These are phyloP conservation scores for Saccharomycopsis crataegensis DNA, from an alignment of 1,139 yeast genomes.

Conservation along the genomic window DNA sequence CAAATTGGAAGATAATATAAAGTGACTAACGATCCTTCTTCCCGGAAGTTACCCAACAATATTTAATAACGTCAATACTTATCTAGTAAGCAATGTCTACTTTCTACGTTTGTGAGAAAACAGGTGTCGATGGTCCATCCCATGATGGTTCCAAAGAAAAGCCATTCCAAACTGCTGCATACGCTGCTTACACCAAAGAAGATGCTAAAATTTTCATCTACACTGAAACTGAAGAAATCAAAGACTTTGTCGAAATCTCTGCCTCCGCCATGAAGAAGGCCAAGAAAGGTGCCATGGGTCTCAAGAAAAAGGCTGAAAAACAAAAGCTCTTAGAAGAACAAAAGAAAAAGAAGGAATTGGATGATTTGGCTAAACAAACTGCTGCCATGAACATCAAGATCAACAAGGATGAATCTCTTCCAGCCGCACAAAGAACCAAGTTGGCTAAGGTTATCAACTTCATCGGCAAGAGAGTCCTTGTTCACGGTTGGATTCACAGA, in stretches of 20 bases:
- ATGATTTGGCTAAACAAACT: slow-evolving; percentile 60
- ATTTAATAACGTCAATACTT: too few relatives aligned
- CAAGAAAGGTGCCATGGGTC: slow-evolving; percentile 88
- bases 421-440: slow-evolving; percentile 62
- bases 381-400: slow-evolving; percentile 75
- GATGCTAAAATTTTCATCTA: slow-evolving; percentile 47
- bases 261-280: slow-evolving; percentile 95
- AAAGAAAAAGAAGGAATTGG: slow-evolving; percentile 52
- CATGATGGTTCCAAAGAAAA: slow-evolving; percentile 51
- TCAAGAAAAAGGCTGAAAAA: slow-evolving; percentile 84
- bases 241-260: slow-evolving; percentile 67
- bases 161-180: slow-evolving; percentile 83
- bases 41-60: too few relatives aligned
- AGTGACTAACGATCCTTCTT: too few relatives aligned
- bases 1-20: too few relatives aligned
- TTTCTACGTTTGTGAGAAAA: slow-evolving; percentile 61
- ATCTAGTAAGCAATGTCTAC: slow-evolving; percentile 3
- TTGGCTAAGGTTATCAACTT: slow-evolving; percentile 45
- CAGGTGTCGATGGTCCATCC: slow-evolving; percentile 56
- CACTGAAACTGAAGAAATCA: slow-evolving; percentile 57
- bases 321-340: slow-evolving; percentile 59
- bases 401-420: slow-evolving; percentile 65
- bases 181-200: slow-evolving; percentile 57
- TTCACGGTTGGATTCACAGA: slow-evolving; percentile 96
- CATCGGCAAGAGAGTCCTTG: slow-evolving; percentile 58